Evolutionary conservation across 768 basidiomycete genomes (phyloP).

Genomic region (Lactarius deliciosus): DNA sequence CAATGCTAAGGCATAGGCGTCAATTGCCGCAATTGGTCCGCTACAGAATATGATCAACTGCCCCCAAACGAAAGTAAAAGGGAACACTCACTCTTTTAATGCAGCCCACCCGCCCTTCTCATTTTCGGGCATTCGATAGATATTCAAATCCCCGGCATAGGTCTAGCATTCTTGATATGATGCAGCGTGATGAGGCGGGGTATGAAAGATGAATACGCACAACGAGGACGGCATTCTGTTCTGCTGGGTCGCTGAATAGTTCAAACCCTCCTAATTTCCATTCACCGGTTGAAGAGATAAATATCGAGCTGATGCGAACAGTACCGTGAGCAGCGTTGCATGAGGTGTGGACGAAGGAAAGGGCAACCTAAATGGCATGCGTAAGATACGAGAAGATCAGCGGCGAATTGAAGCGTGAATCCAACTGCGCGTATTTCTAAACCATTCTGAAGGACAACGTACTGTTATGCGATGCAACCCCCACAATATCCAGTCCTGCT

Average conservation of each 20-base stretch:
- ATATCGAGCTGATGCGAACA: constrained; percentile 70
- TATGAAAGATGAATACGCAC: constrained; percentile 47
- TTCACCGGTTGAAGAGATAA: constrained; percentile 90
- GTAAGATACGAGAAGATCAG: background rate
- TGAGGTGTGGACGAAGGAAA: constrained; percentile 87
- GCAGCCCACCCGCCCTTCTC: constrained; percentile 82
- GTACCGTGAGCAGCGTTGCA: constrained; percentile 83
- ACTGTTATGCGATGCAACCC: constrained; percentile 89
- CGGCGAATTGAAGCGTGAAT: background rate
- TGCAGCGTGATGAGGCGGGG: constrained; percentile 18
- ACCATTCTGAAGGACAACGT: constrained; percentile 34
- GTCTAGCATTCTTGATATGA: constrained; percentile 46
- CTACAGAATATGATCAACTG: constrained; percentile 43
- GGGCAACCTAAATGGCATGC: constrained; percentile 59
- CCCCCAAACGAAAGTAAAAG: constrained; percentile 15
- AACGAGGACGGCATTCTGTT: constrained; percentile 76
- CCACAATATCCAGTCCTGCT: constrained; percentile 92
- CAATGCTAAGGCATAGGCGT: constrained; percentile 87
- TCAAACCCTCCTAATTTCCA: constrained; percentile 98
- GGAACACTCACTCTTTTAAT: constrained; percentile 70
- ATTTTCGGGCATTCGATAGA: constrained; percentile 79
- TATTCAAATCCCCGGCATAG: constrained; percentile 60
- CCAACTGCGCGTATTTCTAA: constrained; percentile 3
- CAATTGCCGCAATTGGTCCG: constrained; percentile 60
- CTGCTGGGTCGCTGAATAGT: constrained; percentile 77